Evolutionary conservation across 2,329 filamentous ascomycete species (phyloP), one percentile per base, ranked within the genome.

Genomic region (Fusarium sp.): DNA sequence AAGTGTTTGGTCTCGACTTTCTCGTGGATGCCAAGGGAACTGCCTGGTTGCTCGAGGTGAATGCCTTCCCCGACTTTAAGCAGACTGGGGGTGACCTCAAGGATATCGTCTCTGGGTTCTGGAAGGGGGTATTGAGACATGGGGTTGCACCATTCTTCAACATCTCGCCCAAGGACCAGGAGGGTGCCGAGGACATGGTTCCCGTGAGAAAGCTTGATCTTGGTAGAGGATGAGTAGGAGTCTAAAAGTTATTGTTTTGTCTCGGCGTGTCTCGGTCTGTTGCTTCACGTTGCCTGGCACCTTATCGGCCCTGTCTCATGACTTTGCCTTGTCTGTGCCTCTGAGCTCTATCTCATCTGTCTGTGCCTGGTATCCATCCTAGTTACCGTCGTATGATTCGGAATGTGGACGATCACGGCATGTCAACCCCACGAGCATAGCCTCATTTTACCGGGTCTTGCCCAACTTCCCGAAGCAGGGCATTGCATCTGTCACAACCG

Each of bases 41-140:
- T 5, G 89, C 91, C 5, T 98, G 92, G 91, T 81, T 99, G 78
- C 85, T 99, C 65, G 96, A 99, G 85, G 90, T 97, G 35, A 99
- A 99, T 85, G 94, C 96, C 0, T 99, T 97, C 83, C 96, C 96
- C 11, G 96, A 99, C 84, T 98, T 98, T 80, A 91, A 89, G 79
- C 96, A 98, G 89, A 98, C 95, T 17, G 96, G 96, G 10, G 95
- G 94, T 0, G 92, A 93, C 65, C 83, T 97, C 73, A 90, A 88
- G 79, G 89, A 84, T 0, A 82, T 98, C 44, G 92, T 99, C 27
- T 89, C 86, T 22, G 92, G 91, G 9, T 86, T 99, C 74, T 96
- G 97, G 87, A 87, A 90, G 77, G 93, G 90, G 12, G 92, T 94
- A 24, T 86, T 98, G 46, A 86, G 90, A 64, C 84, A 88, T 72